Conservation (phyloP, 495 filamentous ascomycete species). For the Chlorociboria aeruginascens region DNA sequence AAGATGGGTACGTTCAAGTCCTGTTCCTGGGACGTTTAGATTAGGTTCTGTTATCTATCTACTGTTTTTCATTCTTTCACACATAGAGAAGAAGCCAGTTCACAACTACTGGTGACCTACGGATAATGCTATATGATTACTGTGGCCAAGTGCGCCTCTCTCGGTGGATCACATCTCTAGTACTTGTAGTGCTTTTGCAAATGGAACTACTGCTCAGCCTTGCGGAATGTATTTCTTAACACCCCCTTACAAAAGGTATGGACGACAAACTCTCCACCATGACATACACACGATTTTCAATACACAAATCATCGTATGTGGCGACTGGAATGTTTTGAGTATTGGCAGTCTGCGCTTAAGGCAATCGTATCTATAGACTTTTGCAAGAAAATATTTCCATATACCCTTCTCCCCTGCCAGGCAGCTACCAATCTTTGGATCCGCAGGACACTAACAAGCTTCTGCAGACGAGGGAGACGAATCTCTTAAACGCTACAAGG, state of each 20-base stretch:
- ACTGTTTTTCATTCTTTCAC: too few relatives aligned
- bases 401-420: not conserved
- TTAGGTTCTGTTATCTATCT: not conserved
- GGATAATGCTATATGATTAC: too few relatives aligned
- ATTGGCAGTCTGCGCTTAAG: not conserved
- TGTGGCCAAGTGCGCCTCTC: too few relatives aligned
- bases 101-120: too few relatives aligned
- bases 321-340: not conserved
- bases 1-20: conserved; percentile 60
- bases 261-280: too few relatives aligned
- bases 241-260: too few relatives aligned
- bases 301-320: not conserved
- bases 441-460: conserved; percentile 1
- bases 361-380: too few relatives aligned
- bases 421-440: not conserved
- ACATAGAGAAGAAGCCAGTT: too few relatives aligned
- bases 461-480: conserved; percentile 61
- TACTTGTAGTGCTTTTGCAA: not conserved
- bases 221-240: too few relatives aligned
- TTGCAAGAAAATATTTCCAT: not conserved
- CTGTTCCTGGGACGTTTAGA: not conserved
- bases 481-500: conserved; percentile 92
- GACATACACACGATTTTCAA: not conserved
- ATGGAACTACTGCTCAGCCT: not conserved
- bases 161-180: too few relatives aligned